Evolutionary conservation across 2,329 filamentous ascomycete species (phyloP), one percentile per base, ranked within the genome.

Genomic region (Fusarium sp.): DNA sequence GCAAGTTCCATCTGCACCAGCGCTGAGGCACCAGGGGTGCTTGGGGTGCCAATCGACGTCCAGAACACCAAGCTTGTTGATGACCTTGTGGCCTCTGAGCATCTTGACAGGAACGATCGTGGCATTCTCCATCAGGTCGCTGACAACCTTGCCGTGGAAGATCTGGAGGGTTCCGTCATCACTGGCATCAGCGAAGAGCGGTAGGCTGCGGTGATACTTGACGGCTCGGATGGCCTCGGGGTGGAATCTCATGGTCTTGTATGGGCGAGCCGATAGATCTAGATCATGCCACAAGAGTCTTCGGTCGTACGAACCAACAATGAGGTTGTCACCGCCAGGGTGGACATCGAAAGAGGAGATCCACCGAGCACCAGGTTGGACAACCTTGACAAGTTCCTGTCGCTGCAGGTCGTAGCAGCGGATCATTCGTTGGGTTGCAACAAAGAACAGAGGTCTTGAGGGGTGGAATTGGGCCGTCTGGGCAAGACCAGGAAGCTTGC

Each of bases 201-300:
- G 94, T 42, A 86, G 87, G 65, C 89, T 89, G 62, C 90, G 89
- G 81, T 99, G 96, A 81, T 92, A 99, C 73, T 89, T 90, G 60
- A 97, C 96, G 11, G 91, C 89, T 51, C 96, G 89, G 75, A 99
- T 97, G 49, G 96, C 96, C 80, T 97, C 92, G 66, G 88, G 83
- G 82, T 99, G 96, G 83, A 98, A 99, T 55, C 96, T 89, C 81
- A 99, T 90, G 1, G 95, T 98, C 85, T 97, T 97, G 85, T 97
- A 98, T 0, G 96, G 96, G 54, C 93, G 89, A 68, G 87, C 90
- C 1, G 93, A 96, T 34, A 99, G 88, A 73, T 99, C 96, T 58
- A 98, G 86, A 81, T 99, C 96, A 82, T 98, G 96, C 96, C 96
- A 99, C 31, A 99, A 85, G 3, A 99, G 85, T 50, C 95, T 90